phyloP scores from a whole-genome alignment of 306 rosid species.

The Pterocarpus macrocarpus region DNA sequence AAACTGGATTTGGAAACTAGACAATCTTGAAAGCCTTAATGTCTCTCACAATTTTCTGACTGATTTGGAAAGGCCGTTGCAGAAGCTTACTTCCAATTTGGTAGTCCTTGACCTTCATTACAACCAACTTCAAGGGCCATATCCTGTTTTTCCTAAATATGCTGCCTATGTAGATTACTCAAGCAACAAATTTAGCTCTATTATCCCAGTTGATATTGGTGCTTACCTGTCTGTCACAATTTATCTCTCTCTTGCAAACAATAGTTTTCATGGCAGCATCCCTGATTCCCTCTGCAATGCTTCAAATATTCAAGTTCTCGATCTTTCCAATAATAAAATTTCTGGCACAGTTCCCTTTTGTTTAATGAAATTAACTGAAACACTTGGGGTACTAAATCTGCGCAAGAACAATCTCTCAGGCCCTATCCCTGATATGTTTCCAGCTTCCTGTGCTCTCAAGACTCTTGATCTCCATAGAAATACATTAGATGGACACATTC shows the following conservation, averaged over 20 bases:
- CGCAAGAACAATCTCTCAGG: conserved; percentile 49
- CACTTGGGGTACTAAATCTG: conserved; percentile 51
- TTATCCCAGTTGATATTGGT: conserved; percentile 41
- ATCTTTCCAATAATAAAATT: conserved; percentile 55
- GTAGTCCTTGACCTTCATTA: conserved; percentile 53
- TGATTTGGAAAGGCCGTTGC: conserved; percentile 41
- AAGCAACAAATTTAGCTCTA: conserved; percentile 44
- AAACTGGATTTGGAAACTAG: conserved; percentile 66
- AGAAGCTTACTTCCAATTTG: conserved; percentile 17
- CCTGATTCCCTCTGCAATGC: conserved; percentile 57
- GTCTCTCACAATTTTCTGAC: conserved; percentile 61
- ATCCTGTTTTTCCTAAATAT: neutral
- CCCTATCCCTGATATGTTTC: conserved; percentile 37
- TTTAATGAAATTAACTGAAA: conserved; percentile 9
- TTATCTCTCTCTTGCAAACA: conserved; percentile 55
- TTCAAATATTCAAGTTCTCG: conserved; percentile 52
- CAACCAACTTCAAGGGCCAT: conserved; percentile 52
- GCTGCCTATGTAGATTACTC: conserved; percentile 57
- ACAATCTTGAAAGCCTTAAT: conserved; percentile 48
- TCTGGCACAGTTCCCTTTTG: conserved; percentile 55
- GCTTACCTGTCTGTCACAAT: neutral
- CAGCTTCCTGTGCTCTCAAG: conserved; percentile 33
- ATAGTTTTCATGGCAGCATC: conserved; percentile 24
- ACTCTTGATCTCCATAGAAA: conserved; percentile 59
- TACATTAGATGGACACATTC: conserved; percentile 46